A percentile compares a stretch with the other conserved stretches of the same genome.
Evolutionary conservation across 176 grass and related monocot species (phyloP).

Genomic region (Metroxylon sagu): DNA sequence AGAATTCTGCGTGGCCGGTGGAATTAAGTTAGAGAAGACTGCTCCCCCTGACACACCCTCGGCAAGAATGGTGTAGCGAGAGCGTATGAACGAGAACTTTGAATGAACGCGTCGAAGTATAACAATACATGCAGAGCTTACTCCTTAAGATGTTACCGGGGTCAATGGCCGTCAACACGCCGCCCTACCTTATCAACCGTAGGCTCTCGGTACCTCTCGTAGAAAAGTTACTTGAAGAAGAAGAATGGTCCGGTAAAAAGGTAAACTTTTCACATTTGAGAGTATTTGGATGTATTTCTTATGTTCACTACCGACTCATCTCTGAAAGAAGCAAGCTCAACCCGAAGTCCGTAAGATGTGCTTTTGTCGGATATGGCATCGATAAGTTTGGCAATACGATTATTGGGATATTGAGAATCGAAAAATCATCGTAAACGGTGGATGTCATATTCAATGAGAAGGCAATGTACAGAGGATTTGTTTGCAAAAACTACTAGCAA

Average conservation of each 20-base stretch:
- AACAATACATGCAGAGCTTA: neutral
- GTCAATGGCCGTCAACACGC: neutral
- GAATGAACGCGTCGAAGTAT: neutral
- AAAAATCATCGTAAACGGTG: neutral
- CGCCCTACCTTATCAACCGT: neutral
- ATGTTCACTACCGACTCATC: neutral
- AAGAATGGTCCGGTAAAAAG: neutral
- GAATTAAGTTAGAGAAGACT: neutral
- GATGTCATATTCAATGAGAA: slow-evolving; percentile 2
- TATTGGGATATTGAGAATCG: neutral
- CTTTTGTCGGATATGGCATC: neutral
- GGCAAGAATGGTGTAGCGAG: neutral
- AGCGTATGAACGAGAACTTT: neutral
- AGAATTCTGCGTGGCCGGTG: neutral
- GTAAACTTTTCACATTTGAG: neutral
- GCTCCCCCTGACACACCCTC: neutral
- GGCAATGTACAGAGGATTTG: neutral
- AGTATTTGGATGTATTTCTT: neutral
- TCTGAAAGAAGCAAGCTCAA: neutral
- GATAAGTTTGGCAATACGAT: neutral
- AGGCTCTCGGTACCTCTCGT: too few relatives aligned
- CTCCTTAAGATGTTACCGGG: neutral
- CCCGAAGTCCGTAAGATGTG: neutral
- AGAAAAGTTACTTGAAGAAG: too few relatives aligned
- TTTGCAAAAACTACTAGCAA: too few relatives aligned